A percentile compares a stretch with the other conserved stretches of the same genome.
phyloP scores from a whole-genome alignment of 2,329 filamentous ascomycete genomes.

The Samsoniella hepiali region DNA sequence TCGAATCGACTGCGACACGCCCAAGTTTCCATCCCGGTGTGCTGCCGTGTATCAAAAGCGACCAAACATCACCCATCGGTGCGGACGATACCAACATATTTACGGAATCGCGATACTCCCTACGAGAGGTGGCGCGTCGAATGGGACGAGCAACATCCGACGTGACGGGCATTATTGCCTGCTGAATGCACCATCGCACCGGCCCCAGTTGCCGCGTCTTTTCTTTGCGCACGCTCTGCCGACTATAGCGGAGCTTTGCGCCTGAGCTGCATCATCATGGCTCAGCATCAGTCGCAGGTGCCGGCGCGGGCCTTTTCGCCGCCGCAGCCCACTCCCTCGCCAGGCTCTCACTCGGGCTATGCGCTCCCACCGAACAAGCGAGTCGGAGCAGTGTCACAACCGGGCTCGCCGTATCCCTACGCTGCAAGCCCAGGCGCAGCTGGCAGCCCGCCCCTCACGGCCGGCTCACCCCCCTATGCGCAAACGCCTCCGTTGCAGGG shows the following conservation, averaged over 20 bases:
- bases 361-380: conserved; percentile 69
- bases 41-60: conserved; percentile 3
- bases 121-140: conserved; percentile 32
- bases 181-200: conserved; percentile 34
- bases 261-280: conserved; percentile 41
- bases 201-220: conserved; percentile 16
- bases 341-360: conserved; percentile 50
- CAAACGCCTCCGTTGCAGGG: conserved; percentile 31
- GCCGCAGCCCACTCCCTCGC: conserved; percentile 59
- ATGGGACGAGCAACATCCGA: conserved; percentile 45
- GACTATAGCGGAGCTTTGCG: conserved; percentile 11
- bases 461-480: conserved; percentile 36
- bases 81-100: background rate
- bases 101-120: conserved; percentile 1
- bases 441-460: conserved; percentile 39
- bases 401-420: conserved; percentile 59
- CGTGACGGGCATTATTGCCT: conserved; percentile 51
- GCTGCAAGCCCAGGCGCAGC: conserved; percentile 44
- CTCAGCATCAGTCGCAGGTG: conserved; percentile 55
- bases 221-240: conserved; percentile 11
- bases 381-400: conserved; percentile 61
- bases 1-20: conserved; percentile 2
- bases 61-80: background rate
- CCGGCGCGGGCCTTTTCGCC: conserved; percentile 59
- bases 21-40: background rate